Evolutionary conservation across 2,329 filamentous ascomycete genomes (phyloP).

Genomic region (Penicillium sp.): DNA sequence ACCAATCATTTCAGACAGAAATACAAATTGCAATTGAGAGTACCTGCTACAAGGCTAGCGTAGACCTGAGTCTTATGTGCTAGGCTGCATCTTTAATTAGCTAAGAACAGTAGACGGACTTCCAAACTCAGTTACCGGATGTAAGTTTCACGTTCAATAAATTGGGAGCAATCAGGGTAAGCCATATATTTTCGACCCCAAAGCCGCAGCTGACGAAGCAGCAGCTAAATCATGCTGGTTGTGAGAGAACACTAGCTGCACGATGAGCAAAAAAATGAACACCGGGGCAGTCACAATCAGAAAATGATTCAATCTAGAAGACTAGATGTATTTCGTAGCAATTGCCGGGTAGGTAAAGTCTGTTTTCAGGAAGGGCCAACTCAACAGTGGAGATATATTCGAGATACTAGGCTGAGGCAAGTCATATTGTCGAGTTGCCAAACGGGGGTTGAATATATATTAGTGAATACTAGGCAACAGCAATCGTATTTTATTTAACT

Average conservation of each 20-base stretch:
- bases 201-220: neutral
- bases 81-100: no score
- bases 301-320: neutral
- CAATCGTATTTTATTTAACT: neutral
- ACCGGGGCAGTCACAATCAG: no score
- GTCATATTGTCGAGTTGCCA: neutral
- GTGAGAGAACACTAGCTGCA: neutral
- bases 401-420: conserved; percentile 31
- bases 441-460: neutral
- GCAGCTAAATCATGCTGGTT: neutral
- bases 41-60: no score
- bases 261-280: neutral
- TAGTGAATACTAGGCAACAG: neutral
- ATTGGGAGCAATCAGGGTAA: conserved; percentile 6
- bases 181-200: neutral
- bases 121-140: no score
- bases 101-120: no score
- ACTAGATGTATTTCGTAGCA: neutral
- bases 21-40: no score
- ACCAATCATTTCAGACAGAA: no score
- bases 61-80: no score
- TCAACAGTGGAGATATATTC: neutral
- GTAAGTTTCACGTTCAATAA: no score
- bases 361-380: neutral
- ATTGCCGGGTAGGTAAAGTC: neutral